Percentiles rank a stretch among this genome's conserved stretches.
Conservation (phyloP, 2,329 filamentous ascomycete genomes). For the Metarhizium album region DNA sequence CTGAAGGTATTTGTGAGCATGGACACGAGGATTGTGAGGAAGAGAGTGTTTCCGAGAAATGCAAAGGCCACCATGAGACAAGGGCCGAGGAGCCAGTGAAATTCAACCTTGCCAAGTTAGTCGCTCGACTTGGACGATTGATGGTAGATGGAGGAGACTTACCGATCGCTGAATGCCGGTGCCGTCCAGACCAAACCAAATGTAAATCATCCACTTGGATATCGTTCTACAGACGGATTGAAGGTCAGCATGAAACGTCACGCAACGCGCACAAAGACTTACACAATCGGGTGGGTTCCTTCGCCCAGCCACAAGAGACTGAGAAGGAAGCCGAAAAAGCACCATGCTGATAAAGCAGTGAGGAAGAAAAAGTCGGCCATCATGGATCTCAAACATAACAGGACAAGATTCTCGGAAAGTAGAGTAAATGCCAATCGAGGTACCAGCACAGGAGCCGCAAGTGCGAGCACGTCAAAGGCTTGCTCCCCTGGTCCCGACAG, state of each 20-base stretch:
- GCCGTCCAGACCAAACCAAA: conserved; percentile 81
- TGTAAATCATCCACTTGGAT: conserved; percentile 85
- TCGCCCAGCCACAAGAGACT: conserved; percentile 70
- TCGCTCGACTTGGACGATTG: background rate
- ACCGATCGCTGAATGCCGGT: conserved; percentile 49
- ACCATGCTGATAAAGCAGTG: conserved; percentile 68
- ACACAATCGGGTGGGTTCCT: conserved; percentile 47
- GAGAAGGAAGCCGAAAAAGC: conserved; percentile 71
- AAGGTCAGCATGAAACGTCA: background rate
- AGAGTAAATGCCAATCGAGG: conserved; percentile 74
- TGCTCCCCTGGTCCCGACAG: conserved; percentile 45
- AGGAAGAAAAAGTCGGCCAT: conserved; percentile 76
- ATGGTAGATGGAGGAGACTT: conserved; percentile 13
- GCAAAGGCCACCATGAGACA: conserved; percentile 74
- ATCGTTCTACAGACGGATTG: conserved; percentile 44
- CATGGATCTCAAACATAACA: conserved; percentile 72
- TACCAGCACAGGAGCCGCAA: conserved; percentile 67
- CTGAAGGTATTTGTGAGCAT: conserved; percentile 80
- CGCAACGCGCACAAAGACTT: conserved; percentile 14
- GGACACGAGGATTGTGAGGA: conserved; percentile 80
- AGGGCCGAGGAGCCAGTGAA: conserved; percentile 72
- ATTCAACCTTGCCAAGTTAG: conserved; percentile 39
- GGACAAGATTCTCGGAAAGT: conserved; percentile 74
- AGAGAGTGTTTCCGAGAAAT: conserved; percentile 77
- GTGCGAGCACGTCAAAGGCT: conserved; percentile 67